Conservation (phyloP, 441 rosid genomes). For the Croton laevigatus region DNA sequence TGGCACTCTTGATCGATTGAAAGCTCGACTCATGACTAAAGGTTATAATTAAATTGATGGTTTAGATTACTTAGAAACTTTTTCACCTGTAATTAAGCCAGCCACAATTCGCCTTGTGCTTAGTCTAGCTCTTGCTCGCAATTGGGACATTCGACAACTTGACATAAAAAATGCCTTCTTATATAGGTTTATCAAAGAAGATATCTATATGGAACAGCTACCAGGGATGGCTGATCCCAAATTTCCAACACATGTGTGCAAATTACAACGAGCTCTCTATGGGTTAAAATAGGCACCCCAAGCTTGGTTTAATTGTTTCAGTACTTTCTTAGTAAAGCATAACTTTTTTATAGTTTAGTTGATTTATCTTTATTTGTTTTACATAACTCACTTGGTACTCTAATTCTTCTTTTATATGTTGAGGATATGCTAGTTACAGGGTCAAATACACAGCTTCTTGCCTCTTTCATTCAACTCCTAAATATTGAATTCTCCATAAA, state of each 20-base stretch:
- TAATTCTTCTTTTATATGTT: too few species aligned
- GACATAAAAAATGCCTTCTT: not conserved
- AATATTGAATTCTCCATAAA: not conserved
- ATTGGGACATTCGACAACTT: not conserved
- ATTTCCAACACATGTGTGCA: not conserved
- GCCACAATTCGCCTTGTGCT: not conserved
- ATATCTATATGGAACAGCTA: not conserved
- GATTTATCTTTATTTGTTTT: not conserved
- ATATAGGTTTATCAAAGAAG: not conserved
- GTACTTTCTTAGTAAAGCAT: not conserved
- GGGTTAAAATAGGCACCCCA: not conserved
- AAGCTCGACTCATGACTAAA: not conserved
- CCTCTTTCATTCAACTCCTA: not conserved
- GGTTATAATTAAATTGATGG: not conserved
- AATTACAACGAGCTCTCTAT: not conserved
- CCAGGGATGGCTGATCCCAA: not conserved
- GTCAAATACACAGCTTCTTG: not conserved
- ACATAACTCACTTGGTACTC: not conserved
- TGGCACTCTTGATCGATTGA: not conserved
- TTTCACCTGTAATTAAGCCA: not conserved
- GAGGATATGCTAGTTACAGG: too few species aligned
- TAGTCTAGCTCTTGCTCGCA: not conserved
- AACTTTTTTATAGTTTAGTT: not conserved
- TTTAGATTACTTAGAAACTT: not conserved
- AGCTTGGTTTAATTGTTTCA: not conserved